phyloP scores from a whole-genome alignment of 176 grass and related monocot genomes.

The Aegilops bicornis region DNA sequence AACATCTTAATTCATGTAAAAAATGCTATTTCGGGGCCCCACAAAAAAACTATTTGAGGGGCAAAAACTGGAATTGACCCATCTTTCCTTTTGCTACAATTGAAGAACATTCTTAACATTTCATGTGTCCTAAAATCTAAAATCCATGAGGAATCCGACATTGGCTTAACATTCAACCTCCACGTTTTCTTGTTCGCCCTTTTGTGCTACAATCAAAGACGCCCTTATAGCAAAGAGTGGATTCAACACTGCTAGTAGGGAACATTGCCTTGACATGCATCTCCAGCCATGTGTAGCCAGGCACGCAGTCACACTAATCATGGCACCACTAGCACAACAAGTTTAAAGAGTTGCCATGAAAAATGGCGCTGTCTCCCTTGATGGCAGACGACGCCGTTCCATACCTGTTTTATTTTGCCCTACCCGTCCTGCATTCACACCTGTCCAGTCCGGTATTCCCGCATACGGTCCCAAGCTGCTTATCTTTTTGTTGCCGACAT shows the following conservation, averaged over 20 bases:
- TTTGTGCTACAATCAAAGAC: no score
- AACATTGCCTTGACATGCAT: neutral
- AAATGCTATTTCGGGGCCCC: no score
- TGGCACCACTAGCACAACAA: neutral
- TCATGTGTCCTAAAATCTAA: no score
- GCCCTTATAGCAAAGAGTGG: no score
- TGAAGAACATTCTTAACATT: no score
- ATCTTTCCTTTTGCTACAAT: no score
- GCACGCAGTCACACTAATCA: neutral
- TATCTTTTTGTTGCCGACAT: neutral
- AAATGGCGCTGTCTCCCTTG: neutral
- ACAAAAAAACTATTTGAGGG: no score
- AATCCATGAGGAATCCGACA: no score
- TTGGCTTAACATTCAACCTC: no score
- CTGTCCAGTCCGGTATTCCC: neutral
- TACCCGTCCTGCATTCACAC: neutral
- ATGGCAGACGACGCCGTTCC: neutral
- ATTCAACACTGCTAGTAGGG: neutral
- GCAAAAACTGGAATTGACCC: no score
- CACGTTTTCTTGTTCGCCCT: no score
- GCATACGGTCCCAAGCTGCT: neutral
- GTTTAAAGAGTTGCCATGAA: neutral
- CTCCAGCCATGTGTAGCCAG: neutral
- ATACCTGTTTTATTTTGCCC: neutral
- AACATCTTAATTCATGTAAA: no score